phyloP scores from a whole-genome alignment of 169 alveolate genomes.

The Ichthyophthirius multifiliis region DNA sequence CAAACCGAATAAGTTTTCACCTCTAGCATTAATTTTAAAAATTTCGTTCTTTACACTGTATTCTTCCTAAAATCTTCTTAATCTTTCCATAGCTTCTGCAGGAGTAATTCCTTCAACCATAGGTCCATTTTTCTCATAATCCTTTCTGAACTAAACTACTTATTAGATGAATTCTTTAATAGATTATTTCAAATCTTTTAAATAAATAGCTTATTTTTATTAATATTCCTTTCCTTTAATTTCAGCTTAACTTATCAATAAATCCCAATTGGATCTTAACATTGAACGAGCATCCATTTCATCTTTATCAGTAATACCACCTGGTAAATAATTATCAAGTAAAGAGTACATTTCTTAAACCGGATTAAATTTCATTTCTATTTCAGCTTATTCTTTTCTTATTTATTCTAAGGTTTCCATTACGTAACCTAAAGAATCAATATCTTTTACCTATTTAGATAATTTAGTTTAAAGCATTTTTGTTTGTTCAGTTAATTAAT shows the following conservation, averaged over 20 bases:
- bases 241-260: conserved; percentile 85
- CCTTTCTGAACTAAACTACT: conserved; percentile 86
- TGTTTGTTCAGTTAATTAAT: conserved; percentile 58
- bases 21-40: conserved; percentile 89
- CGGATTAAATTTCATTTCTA: conserved; percentile 91
- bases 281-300: conserved; percentile 90
- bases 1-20: conserved; percentile 94
- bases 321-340: conserved; percentile 83
- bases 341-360: conserved; percentile 90
- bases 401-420: conserved; percentile 90
- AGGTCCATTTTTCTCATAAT: conserved; percentile 94
- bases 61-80: conserved; percentile 84
- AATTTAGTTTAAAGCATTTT: conserved; percentile 74
- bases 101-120: conserved; percentile 87
- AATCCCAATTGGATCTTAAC: conserved; percentile 89
- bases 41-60: conserved; percentile 82
- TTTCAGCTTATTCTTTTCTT: conserved; percentile 78
- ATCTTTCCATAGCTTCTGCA: conserved; percentile 85
- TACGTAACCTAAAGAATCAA: conserved; percentile 90
- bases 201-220: conserved; percentile 81
- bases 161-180: conserved; percentile 86
- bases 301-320: conserved; percentile 83
- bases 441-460: conserved; percentile 85
- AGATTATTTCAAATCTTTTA: conserved; percentile 83
- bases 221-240: conserved; percentile 81